A percentile compares a stretch with the other conserved stretches of the same genome.
Conservation (phyloP, 1,139 yeast species). For the Blastobotrys illinoisensis region DNA sequence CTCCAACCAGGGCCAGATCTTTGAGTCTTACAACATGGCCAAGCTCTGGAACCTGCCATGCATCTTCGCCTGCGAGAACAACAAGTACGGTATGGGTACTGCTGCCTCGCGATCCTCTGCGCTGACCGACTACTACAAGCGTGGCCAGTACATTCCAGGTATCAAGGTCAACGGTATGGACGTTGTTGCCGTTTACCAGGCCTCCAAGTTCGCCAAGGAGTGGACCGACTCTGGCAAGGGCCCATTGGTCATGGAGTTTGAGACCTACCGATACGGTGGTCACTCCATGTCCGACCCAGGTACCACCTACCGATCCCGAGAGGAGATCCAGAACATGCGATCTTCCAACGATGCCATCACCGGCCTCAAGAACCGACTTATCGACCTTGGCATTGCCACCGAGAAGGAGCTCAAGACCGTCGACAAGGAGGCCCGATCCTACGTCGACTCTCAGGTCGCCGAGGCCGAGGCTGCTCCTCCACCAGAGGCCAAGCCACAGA, state of each 20-base stretch:
- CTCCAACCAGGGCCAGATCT: conserved; percentile 97
- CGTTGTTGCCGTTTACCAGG: conserved; percentile 89
- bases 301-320: conserved; percentile 99
- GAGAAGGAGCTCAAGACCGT: conserved; percentile 91
- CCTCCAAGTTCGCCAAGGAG: conserved; percentile 94
- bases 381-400: conserved; percentile 78
- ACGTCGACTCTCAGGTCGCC: conserved; percentile 90
- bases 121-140: conserved; percentile 91
- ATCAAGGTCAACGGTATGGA: conserved; percentile 98
- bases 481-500: conserved; percentile 93
- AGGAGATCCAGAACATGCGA: conserved; percentile 99
- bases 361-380: conserved; percentile 80
- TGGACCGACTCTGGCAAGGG: conserved; percentile 94
- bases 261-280: conserved; percentile 99
- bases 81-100: conserved; percentile 99
- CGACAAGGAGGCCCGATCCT: conserved; percentile 93
- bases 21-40: conserved; percentile 97
- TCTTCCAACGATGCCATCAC: conserved; percentile 97
- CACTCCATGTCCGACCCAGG: conserved; percentile 99
- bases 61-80: conserved; percentile 94
- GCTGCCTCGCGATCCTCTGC: conserved; percentile 96
- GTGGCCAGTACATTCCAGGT: conserved; percentile 99
- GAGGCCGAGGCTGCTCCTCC: conserved; percentile 91
- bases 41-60: conserved; percentile 96
- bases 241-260: conserved; percentile 91